Base-by-base conservation (phyloP, 768 basidiomycete genomes). In the Suillus clintonianus region DNA sequence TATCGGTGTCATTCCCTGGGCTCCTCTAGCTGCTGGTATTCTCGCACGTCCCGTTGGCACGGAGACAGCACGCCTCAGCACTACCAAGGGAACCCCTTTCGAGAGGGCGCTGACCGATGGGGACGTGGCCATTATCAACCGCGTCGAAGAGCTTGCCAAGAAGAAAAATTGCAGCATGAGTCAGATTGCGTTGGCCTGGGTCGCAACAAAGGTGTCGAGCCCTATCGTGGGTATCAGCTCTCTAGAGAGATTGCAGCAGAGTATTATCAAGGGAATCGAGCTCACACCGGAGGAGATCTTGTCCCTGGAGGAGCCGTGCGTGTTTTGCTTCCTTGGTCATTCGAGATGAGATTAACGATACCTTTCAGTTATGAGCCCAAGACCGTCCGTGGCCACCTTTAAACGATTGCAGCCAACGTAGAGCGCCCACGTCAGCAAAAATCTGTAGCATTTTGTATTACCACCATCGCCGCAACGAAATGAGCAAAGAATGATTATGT, bases 1-100 rank as follows among this genome's bases (percentile, higher is more conserved):
- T 22, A 82, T 87, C 34, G 84, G 84, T 0, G 69, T 82, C 34
- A 84, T 88, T 36, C 83, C 85, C 0, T 86, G 83, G 80, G 72
- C 78, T 0, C 83, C 85, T 1, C 76, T 87, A 17, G 69, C 73
- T 30, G 65, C 61, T 7, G 83, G 83, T 5, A 47, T 68, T 32
- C 79, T 84, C 8, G 75, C 80, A 0, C 77, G 81, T 2, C 81
- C 80, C 0, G 3, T 78, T 0, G 74, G 70, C 4, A 64, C 63
- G 1, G 70, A 71, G 41, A 72, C 80, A 0, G 45, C 60, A 0
- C 70, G 78, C 3, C n/a, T 41, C 2, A 63, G 61, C 32, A 4
- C 50, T 9, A 7, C 42, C 34, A 70, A 64, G 17, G 76, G 74
- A 5, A 71, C 67, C 5, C 24, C 58, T 0, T 70, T 69, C 22